Base-by-base conservation (phyloP, 352 stramenopile genomes). In the Phytophthora palmivora region DNA sequence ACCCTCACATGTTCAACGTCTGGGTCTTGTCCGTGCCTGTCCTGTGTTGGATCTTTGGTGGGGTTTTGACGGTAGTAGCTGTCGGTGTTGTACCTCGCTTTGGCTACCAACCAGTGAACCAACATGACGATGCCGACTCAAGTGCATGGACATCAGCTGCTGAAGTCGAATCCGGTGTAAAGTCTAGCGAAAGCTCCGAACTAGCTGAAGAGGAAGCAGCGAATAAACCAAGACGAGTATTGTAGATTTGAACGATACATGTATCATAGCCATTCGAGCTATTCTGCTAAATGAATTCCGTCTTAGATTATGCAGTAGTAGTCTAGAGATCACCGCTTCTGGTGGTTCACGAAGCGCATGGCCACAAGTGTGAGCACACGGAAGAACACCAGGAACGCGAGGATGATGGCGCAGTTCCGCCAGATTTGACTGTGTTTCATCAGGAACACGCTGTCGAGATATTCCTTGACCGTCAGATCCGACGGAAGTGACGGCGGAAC, bases 1-100 rank as follows among this genome's bases (percentile, higher is more conserved):
- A 56, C 16, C 65, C 70, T 11, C 56, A 65, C n/a, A 74, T 78
- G 65, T 73, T 70, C 41, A 74, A 78, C 45, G 60, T 72, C 36
- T 78, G 65, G 70, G 49, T 64, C 15, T n/a, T 74, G 43, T 74
- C 70, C 4, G 46, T 74, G 15, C 37, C 56, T 52, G 36, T 53
- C 32, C 14, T 61, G 21, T 61, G 53, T 19, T 61, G 53, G 53
- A n/a, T 67, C 21, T 73, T 78, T 16, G 70, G 60, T 32, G 56
- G 55, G 7, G 10, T 53, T 15, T 55, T 74, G 30, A 19, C 37
- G 6, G 32, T 58, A 1, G 58, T 64, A 11, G 58, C 53, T 15
- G 16, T 48, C 3, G 52, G 18, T 9, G 11, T 66, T 2, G 48
- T 71, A 11, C 48, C 49, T 36, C 42, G n/a, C 14, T 55, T 61